Evolutionary conservation across 2,329 filamentous ascomycete genomes (phyloP).

Genomic region (Amesomyces nigricolor): DNA sequence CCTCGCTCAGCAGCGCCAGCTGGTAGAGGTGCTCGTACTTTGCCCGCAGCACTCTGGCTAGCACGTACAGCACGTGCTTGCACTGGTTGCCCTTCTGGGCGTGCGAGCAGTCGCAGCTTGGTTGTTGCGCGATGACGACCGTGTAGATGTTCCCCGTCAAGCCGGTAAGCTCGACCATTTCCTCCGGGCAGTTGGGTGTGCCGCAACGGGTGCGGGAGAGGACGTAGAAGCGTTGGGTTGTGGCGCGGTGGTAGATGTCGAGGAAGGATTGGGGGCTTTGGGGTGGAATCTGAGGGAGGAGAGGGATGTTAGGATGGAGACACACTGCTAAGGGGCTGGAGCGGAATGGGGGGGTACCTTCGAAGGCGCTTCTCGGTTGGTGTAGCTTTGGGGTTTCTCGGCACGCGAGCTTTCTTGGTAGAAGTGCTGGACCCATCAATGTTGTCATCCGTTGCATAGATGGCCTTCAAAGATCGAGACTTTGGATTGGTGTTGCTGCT

Average conservation of each 20-base stretch:
- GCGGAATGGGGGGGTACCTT: slow-evolving; percentile 21
- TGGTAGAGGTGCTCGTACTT: slow-evolving; percentile 54
- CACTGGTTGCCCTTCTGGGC: slow-evolving; percentile 51
- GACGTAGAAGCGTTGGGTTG: slow-evolving; percentile 40
- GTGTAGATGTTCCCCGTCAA: slow-evolving; percentile 62
- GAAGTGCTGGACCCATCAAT: not conserved
- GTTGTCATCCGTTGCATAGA: not conserved
- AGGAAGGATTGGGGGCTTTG: slow-evolving; percentile 21
- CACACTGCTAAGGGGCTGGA: too few relatives aligned
- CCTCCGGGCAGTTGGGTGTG: slow-evolving; percentile 38
- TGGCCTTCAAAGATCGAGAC: not conserved
- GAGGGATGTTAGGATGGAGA: not conserved
- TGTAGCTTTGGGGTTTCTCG: not conserved
- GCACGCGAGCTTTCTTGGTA: slow-evolving; percentile 12
- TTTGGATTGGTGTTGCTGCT: not conserved
- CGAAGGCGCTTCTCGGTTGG: slow-evolving; percentile 34
- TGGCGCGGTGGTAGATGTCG: slow-evolving; percentile 24
- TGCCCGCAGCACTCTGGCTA: slow-evolving; percentile 55
- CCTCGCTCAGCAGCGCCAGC: slow-evolving; percentile 51
- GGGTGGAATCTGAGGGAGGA: slow-evolving; percentile 21
- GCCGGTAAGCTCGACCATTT: slow-evolving; percentile 55
- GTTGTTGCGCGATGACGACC: slow-evolving; percentile 46
- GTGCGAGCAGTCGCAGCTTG: slow-evolving; percentile 53
- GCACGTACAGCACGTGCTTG: slow-evolving; percentile 60
- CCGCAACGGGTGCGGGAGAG: slow-evolving; percentile 37